phyloP scores from a whole-genome alignment of 2,329 filamentous ascomycete genomes.

The Penicillium expansum region DNA sequence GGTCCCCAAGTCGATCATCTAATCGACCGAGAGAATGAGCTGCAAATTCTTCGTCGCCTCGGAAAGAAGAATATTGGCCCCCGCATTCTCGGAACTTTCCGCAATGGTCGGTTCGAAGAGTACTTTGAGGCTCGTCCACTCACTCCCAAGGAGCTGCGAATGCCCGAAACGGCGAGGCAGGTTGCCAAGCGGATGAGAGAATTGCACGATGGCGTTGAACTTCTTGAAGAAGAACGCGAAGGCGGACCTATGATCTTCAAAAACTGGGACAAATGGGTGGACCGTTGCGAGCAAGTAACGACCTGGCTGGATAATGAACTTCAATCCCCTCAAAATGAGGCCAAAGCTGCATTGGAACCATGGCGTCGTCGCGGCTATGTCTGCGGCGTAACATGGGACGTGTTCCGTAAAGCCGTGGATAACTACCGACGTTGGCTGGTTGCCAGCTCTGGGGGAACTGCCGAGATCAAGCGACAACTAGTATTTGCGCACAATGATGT shows the following conservation, averaged over 20 bases:
- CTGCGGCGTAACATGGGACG: slow-evolving; percentile 77
- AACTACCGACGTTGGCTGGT: slow-evolving; percentile 76
- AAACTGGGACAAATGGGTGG: slow-evolving; percentile 94
- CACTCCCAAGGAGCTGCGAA: slow-evolving; percentile 70
- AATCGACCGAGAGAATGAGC: slow-evolving; percentile 87
- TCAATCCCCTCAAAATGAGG: slow-evolving; percentile 44
- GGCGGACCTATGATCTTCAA: slow-evolving; percentile 80
- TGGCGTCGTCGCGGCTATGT: slow-evolving; percentile 74
- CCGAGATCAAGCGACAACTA: slow-evolving; percentile 68
- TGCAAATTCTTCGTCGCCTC: slow-evolving; percentile 79
- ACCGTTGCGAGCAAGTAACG: slow-evolving; percentile 55
- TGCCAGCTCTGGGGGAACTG: slow-evolving; percentile 64
- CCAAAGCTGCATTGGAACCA: slow-evolving; percentile 45
- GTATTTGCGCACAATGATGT: slow-evolving; percentile 99
- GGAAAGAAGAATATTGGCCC: slow-evolving; percentile 92
- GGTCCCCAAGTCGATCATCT: slow-evolving; percentile 93
- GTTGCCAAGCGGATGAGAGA: slow-evolving; percentile 98
- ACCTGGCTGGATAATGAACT: slow-evolving; percentile 59
- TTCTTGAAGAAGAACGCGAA: slow-evolving; percentile 73
- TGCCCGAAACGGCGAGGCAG: slow-evolving; percentile 79
- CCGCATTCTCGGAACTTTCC: slow-evolving; percentile 83
- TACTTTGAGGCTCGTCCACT: slow-evolving; percentile 84
- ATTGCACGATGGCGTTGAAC: slow-evolving; percentile 86
- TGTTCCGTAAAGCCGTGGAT: slow-evolving; percentile 71
- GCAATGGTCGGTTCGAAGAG: slow-evolving; percentile 93